phyloP scores from a whole-genome alignment of 768 basidiomycete genomes.

The Psilocybe cubensis region DNA sequence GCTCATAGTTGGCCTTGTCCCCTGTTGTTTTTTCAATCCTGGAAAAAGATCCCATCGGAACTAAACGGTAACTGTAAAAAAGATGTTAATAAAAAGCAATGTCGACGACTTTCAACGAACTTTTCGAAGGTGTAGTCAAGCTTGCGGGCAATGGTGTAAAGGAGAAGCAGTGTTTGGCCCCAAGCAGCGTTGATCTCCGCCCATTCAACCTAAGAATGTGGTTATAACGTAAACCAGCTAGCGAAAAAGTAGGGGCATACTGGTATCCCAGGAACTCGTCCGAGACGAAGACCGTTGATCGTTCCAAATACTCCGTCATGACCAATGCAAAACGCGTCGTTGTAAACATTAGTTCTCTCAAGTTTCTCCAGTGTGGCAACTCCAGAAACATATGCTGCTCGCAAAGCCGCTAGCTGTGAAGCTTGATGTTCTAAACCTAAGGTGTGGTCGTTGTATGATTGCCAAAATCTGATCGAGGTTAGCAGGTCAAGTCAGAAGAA shows the following conservation, averaged over 20 bases:
- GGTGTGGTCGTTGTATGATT: conserved; percentile 73
- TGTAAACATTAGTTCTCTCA: conserved; percentile 92
- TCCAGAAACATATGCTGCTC: conserved; percentile 80
- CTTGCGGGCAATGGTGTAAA: conserved; percentile 91
- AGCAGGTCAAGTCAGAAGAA: neutral
- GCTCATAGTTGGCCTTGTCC: conserved; percentile 85
- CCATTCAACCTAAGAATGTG: conserved; percentile 81
- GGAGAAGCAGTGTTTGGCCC: conserved; percentile 91
- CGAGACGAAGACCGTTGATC: conserved; percentile 94
- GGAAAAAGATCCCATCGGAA: conserved; percentile 96
- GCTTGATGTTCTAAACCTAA: conserved; percentile 66
- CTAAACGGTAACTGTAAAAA: conserved; percentile 75
- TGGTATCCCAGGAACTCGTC: conserved; percentile 83
- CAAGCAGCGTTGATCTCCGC: conserved; percentile 98
- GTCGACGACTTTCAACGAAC: conserved; percentile 45
- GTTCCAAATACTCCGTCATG: conserved; percentile 96
- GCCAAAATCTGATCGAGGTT: conserved; percentile 68
- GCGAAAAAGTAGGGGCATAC: conserved; percentile 43
- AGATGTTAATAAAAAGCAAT: neutral
- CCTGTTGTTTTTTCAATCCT: conserved; percentile 83
- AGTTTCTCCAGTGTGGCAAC: conserved; percentile 80
- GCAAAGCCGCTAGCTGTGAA: conserved; percentile 70
- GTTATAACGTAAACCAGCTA: conserved; percentile 11
- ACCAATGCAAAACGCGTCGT: conserved; percentile 94
- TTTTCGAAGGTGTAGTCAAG: conserved; percentile 87